Conservation (phyloP, 495 filamentous ascomycete genomes). For the Penicillium angulare region DNA sequence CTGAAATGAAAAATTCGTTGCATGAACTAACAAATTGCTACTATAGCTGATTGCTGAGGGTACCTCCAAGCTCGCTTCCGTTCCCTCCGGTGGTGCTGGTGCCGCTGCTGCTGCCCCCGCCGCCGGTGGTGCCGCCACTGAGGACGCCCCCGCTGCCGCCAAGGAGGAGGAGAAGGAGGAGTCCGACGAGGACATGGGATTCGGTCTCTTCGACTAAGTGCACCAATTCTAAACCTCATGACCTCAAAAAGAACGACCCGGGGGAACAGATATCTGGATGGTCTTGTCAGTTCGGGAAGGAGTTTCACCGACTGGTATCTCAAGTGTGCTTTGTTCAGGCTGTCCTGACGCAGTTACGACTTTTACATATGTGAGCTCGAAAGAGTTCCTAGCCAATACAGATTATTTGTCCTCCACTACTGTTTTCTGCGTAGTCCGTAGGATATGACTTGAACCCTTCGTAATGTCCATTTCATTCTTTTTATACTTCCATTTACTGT, state of each 20-base stretch:
- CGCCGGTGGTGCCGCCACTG: constrained; percentile 66
- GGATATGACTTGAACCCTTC: background rate
- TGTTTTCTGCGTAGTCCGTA: constrained; percentile 12
- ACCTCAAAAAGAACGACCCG: constrained; percentile 29
- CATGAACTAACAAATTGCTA: constrained; percentile 21
- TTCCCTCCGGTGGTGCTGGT: constrained; percentile 86
- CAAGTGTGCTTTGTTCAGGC: constrained; percentile 36
- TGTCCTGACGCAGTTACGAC: constrained; percentile 46
- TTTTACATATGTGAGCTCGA: constrained; percentile 39
- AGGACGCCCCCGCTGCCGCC: constrained; percentile 67
- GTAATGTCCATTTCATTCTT: too few relatives aligned
- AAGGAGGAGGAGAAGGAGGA: constrained; percentile 80
- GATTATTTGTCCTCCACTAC: constrained; percentile 35
- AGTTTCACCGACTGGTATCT: constrained; percentile 30
- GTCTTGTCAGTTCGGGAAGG: constrained; percentile 33
- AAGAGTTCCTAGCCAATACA: constrained; percentile 46
- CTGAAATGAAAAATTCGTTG: background rate
- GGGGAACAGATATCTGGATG: constrained; percentile 39
- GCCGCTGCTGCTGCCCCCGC: constrained; percentile 60
- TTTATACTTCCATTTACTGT: too few relatives aligned
- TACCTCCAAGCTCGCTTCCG: constrained; percentile 91
- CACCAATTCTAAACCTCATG: constrained; percentile 18
- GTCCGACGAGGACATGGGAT: constrained; percentile 99
- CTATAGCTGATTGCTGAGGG: constrained; percentile 87
- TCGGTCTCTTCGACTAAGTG: constrained; percentile 96